Evolutionary conservation across 495 filamentous ascomycete genomes (phyloP), one percentile per base, ranked within the genome.

Genomic region (Talaromyces liani): DNA sequence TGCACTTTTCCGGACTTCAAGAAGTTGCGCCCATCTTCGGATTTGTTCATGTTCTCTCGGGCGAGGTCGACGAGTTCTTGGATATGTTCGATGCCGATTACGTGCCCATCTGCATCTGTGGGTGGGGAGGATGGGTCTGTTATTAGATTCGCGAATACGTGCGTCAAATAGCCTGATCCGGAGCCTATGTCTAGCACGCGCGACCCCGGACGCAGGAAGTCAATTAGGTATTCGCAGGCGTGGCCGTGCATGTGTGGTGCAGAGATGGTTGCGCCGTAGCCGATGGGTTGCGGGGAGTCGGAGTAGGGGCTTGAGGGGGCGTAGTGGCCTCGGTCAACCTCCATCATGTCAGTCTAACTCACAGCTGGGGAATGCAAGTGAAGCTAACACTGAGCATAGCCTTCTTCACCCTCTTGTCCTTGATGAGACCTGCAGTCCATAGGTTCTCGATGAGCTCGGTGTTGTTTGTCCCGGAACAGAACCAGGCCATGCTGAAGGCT

Each of bases 201-300:
- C 2, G 82, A 73, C 25, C 77, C 79, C 0, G 79, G 77, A 47
- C 76, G 64, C 22, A 88, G 82, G 73, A 74, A 87, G 54, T 83
- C 84, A 16, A 91, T 81, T 1, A 91, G 80, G 27, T 85, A 80
- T 73, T 91, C 87, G 59, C 84, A 81, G 36, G 89, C 89, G 36
- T 86, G 81, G 70, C 91, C 93, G 77, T 98, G 94, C 91, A 98
- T 98, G 81, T 98, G 94, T 18, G 94, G 94, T 22, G 94, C 94
- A 31, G 89, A 93, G 67, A 98, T 98, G 60, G 95, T 98, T 60
- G 94, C 94, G 16, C 72, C 67, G 73, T 90, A 85, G 60, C 95
- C 93, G 75, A 98, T 98, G 62, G 84, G 70, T 73, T 98, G 93
- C 8, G 94, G 94, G 25, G 87, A 90, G 81, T 98, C 94, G 60